A percentile compares a stretch with the other conserved stretches of the same genome.
These are phyloP conservation scores for Pythium aristosporum DNA, from an alignment of 352 stramenopile species.

Conservation along the genomic window DNA sequence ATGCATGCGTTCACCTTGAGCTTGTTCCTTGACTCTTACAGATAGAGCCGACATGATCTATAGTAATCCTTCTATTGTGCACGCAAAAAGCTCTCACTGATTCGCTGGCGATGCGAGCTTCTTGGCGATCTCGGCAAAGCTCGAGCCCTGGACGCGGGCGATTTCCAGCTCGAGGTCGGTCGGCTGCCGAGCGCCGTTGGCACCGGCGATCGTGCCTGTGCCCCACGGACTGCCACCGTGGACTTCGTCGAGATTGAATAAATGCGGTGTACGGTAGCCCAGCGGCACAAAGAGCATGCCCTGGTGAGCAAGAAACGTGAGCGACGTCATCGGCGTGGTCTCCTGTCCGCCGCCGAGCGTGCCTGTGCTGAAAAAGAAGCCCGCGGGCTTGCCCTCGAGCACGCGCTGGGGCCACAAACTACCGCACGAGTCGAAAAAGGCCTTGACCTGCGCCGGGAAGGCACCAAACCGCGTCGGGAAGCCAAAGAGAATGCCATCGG, in stretches of 20 bases:
- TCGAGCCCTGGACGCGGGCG: constrained; percentile 75
- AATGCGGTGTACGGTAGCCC: constrained; percentile 53
- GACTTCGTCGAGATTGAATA: constrained; percentile 77
- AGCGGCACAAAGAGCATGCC: constrained; percentile 90
- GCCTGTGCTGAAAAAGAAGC: constrained; percentile 86
- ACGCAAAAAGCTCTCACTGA: no score
- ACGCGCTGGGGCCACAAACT: constrained; percentile 73
- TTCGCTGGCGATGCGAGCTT: constrained; percentile 55
- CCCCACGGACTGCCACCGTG: constrained; percentile 81
- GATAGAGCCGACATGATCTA: no score
- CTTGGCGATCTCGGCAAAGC: constrained; percentile 79
- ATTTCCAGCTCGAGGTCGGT: constrained; percentile 76
- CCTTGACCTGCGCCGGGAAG: constrained; percentile 85
- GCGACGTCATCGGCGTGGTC: constrained; percentile 74
- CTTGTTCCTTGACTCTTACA: no score
- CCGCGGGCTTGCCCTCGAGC: constrained; percentile 84
- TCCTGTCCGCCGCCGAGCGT: constrained; percentile 87
- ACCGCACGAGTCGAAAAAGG: constrained; percentile 83
- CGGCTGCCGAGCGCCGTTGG: constrained; percentile 76
- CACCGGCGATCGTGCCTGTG: constrained; percentile 79
- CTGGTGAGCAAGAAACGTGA: constrained; percentile 88
- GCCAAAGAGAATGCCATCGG: constrained; percentile 84
- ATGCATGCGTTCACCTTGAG: no score
- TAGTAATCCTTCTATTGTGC: no score
- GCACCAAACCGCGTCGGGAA: constrained; percentile 83